Percentiles rank a stretch among this genome's conserved stretches.
phyloP scores from a whole-genome alignment of 163 green algal genomes.

The Chlamydomonas reinhardtii region DNA sequence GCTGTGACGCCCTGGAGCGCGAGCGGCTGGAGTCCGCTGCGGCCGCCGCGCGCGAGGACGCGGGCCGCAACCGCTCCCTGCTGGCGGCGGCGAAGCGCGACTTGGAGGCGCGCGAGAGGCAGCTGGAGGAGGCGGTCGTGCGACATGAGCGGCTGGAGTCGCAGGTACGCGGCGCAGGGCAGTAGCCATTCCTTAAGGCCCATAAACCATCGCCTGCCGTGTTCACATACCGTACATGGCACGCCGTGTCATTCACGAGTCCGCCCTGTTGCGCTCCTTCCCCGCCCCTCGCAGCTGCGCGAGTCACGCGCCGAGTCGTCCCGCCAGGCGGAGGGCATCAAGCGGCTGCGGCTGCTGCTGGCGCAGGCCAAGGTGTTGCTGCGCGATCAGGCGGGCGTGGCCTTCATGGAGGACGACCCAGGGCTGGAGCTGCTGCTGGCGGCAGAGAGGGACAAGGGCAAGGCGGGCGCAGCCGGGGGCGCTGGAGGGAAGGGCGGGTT shows the following conservation, averaged over 20 bases:
- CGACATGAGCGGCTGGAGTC: constrained; percentile 33
- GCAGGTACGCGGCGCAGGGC: constrained; percentile 7
- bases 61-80: background rate
- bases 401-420: constrained; percentile 46
- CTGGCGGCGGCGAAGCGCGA: background rate
- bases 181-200: too few relatives aligned
- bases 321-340: constrained; percentile 10
- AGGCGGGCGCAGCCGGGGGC: background rate
- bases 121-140: constrained; percentile 25
- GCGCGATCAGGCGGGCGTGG: constrained; percentile 17
- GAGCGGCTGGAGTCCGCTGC: constrained; percentile 20
- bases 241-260: too few relatives aligned
- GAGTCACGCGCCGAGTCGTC: constrained; percentile 12
- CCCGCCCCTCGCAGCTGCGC: constrained; percentile 2
- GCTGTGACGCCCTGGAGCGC: constrained; percentile 6
- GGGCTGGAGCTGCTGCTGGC: constrained; percentile 24
- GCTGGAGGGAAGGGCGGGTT: background rate
- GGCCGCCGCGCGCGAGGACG: constrained; percentile 24
- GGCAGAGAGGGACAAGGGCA: background rate
- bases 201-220: too few relatives aligned
- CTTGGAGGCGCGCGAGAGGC: constrained; percentile 16
- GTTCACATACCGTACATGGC: too few relatives aligned
- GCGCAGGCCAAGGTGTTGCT: constrained; percentile 22
- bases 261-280: too few relatives aligned
- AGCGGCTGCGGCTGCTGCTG: constrained; percentile 49